Evolutionary conservation across 2,329 filamentous ascomycete species (phyloP), one percentile per base, ranked within the genome.

Genomic region (Aspergillus thermomutatus): DNA sequence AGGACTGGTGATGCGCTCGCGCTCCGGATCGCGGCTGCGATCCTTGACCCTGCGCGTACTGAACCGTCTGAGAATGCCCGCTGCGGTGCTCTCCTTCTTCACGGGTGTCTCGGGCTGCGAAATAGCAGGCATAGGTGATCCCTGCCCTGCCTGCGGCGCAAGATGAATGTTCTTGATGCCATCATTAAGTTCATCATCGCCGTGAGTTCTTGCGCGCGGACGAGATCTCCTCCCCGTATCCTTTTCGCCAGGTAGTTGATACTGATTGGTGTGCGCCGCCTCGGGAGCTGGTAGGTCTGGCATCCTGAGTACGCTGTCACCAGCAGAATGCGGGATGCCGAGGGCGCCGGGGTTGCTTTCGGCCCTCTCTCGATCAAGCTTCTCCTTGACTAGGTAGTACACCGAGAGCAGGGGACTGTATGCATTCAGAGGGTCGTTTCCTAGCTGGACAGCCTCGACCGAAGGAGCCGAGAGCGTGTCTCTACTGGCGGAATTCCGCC

Each of bases 331-430:
- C 17, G 84, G 83, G 68, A 88, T 78, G 21, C 79, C 79, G 27
- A 83, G 68, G 55, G 83, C 82, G 23, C 85, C 83, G 50, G 87
- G 83, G 58, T 86, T 87, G 40, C 76, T 72, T 64, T 85, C 83
- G 25, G 77, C 70, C 48, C 79, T 75, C 67, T 97, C 92, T 37
- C 91, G 86, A 50, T 95, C 91, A 61, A 91, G 86, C 77, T 97
- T 97, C 78, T 99, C 94, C 64, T 86, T 88, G n/a, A 96, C 94
- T 3, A 99, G 83, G 68, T 96, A 96, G 74, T 99, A 99, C 14
- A 99, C 88, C 1, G 94, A 97, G 7, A 97, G 81, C 14, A 97
- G 80, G 7, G 94, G 94, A 66, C 90, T 93, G 72, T 90, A 99
- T 3, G 94, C 94, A 72, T 97, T 97, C 56, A 96, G 78, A 0